These are phyloP conservation scores for Trichoderma arundinaceum DNA, from an alignment of 2,329 filamentous ascomycete genomes.

Conservation along the genomic window DNA sequence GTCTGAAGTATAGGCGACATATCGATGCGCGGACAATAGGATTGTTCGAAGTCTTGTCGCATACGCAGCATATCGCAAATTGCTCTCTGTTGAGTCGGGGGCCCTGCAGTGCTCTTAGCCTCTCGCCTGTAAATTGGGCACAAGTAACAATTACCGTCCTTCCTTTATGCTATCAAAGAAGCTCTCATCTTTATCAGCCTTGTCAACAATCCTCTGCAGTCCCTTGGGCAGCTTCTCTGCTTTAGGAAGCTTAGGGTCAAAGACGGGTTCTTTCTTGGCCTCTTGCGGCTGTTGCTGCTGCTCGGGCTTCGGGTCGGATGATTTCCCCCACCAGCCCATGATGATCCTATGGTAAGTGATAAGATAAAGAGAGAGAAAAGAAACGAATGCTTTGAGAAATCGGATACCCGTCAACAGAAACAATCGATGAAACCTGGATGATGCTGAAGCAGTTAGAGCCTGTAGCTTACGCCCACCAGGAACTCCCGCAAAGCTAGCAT, in stretches of 20 bases:
- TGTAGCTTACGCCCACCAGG: slow-evolving; percentile 5
- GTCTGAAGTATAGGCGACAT: slow-evolving; percentile 95
- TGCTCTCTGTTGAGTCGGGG: slow-evolving; percentile 81
- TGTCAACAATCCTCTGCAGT: slow-evolving; percentile 65
- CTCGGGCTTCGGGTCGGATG: slow-evolving; percentile 44
- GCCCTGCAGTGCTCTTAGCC: slow-evolving; percentile 38
- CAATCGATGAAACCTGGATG: neutral
- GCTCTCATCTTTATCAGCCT: slow-evolving; percentile 67
- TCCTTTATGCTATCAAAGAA: slow-evolving; percentile 79
- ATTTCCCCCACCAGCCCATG: slow-evolving; percentile 54
- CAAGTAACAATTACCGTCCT: slow-evolving; percentile 65
- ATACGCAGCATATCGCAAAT: slow-evolving; percentile 91
- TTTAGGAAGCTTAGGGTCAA: slow-evolving; percentile 56
- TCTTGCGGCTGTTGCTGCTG: slow-evolving; percentile 35
- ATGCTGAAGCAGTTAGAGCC: neutral
- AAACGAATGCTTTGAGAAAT: neutral
- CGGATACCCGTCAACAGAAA: neutral
- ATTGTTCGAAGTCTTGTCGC: slow-evolving; percentile 84
- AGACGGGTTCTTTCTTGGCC: slow-evolving; percentile 37
- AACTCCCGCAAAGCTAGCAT: slow-evolving; percentile 19
- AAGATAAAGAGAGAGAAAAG: neutral
- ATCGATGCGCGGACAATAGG: slow-evolving; percentile 87
- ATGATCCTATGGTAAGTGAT: slow-evolving; percentile 5
- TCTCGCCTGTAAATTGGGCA: neutral
- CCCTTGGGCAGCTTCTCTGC: slow-evolving; percentile 58